Conservation (phyloP, 768 basidiomycete species). For the Pulveroboletus sp. region DNA sequence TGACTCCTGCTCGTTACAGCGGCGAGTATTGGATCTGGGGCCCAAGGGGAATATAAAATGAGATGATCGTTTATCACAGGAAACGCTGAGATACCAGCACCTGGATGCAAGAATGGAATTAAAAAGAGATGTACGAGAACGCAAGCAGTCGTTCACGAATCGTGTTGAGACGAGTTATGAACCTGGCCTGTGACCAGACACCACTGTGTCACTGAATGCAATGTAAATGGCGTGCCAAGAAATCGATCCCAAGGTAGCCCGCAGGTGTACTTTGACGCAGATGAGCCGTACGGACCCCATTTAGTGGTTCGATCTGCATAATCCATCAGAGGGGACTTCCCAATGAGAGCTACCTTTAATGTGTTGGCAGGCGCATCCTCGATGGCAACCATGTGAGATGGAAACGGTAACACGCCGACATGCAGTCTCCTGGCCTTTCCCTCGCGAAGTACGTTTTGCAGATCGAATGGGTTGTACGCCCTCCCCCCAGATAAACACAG, state of each 20-base stretch:
- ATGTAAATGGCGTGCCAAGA: background rate
- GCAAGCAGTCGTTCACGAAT: too few species aligned
- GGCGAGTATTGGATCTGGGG: background rate
- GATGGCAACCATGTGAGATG: background rate
- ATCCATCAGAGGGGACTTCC: too few species aligned
- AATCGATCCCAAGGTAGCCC: background rate
- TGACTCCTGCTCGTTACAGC: background rate
- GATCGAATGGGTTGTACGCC: background rate
- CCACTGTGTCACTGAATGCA: background rate
- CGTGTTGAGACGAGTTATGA: background rate
- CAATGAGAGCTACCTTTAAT: background rate
- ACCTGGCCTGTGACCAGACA: too few species aligned
- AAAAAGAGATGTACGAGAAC: background rate
- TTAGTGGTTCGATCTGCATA: background rate
- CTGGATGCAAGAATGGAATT: background rate
- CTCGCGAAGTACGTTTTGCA: constrained; percentile 51
- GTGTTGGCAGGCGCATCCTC: too few species aligned
- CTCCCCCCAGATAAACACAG: background rate
- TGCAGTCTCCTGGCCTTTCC: constrained; percentile 49
- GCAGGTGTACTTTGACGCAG: background rate
- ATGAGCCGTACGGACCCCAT: background rate
- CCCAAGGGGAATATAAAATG: background rate
- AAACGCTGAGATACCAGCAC: background rate
- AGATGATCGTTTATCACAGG: background rate
- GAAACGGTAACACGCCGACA: too few species aligned